These are phyloP conservation scores for Chalciporus piperatoides DNA, from an alignment of 1,284 basidiomycete genomes.

Conservation along the genomic window DNA sequence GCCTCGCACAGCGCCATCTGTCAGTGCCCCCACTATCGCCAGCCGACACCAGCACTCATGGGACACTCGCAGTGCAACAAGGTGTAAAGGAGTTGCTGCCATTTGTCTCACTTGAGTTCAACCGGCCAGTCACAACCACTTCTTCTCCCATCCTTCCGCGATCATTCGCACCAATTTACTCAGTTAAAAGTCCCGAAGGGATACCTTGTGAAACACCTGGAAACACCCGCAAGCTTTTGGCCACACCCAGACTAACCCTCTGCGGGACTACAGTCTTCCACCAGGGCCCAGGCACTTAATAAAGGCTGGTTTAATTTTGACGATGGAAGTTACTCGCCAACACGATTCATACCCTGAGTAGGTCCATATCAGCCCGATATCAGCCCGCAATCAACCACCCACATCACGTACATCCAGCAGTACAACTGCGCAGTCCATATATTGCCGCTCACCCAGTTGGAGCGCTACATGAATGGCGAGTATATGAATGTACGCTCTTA, in stretches of 20 bases:
- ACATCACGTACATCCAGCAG: conserved; percentile 9
- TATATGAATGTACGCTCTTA: conserved; percentile 15
- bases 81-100: neutral
- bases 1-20: neutral
- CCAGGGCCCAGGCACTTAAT: neutral
- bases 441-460: conserved; percentile 15
- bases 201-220: neutral
- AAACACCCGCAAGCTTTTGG: neutral
- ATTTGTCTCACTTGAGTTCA: no score
- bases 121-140: neutral
- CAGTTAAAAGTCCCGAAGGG: conserved; percentile 10
- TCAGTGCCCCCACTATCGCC: neutral
- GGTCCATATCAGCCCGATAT: neutral
- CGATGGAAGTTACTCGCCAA: neutral
- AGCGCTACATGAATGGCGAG: conserved; percentile 9
- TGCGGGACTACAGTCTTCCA: neutral
- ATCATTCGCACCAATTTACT: conserved; percentile 8
- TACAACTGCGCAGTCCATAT: conserved; percentile 7
- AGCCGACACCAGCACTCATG: neutral
- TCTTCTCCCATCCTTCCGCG: conserved; percentile 11
- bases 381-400: neutral
- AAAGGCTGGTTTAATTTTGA: neutral
- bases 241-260: neutral
- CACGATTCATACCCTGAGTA: conserved; percentile 3
- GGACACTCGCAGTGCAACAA: no score